Evolutionary conservation across 2,329 filamentous ascomycete species (phyloP).

Genomic region (Cladosporium sp.): DNA sequence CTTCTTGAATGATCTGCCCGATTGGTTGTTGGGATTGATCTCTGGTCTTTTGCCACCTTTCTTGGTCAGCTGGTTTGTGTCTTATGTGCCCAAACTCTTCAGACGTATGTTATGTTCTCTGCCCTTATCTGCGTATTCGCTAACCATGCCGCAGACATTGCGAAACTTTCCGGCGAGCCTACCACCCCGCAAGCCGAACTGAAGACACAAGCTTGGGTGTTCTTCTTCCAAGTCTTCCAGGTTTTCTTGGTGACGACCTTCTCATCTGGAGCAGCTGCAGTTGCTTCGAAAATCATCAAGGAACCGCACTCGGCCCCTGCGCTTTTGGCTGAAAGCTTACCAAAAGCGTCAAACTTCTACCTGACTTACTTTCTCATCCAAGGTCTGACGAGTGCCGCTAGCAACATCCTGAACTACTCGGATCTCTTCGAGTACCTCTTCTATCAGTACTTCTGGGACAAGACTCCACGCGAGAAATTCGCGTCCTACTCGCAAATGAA

Average conservation of each 20-base stretch:
- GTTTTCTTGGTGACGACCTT: conserved; percentile 40
- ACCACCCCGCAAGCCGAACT: conserved; percentile 43
- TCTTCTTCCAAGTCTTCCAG: conserved; percentile 38
- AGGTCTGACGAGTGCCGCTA: conserved; percentile 29
- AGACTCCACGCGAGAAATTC: conserved; percentile 45
- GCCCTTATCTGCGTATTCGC: neutral
- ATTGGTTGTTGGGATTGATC: conserved; percentile 26
- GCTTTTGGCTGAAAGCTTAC: conserved; percentile 33
- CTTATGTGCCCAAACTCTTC: conserved; percentile 33
- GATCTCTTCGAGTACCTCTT: conserved; percentile 31
- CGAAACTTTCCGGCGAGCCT: conserved; percentile 31
- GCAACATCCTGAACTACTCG: conserved; percentile 29
- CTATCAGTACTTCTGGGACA: conserved; percentile 31
- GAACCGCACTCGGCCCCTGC: conserved; percentile 29
- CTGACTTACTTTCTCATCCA: conserved; percentile 38
- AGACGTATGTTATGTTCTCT: conserved; percentile 15
- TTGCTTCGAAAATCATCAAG: conserved; percentile 28
- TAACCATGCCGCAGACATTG: conserved; percentile 20
- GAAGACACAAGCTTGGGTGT: conserved; percentile 36
- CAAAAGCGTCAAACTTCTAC: conserved; percentile 39
- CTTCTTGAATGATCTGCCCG: conserved; percentile 29
- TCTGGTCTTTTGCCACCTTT: conserved; percentile 30
- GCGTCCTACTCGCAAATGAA: conserved; percentile 40
- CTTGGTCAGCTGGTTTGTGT: conserved; percentile 29
- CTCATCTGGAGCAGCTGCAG: conserved; percentile 33